Evolutionary conservation across 371 early-diverging fungal genomes (phyloP).

Genomic region (Mortierella polycephala): DNA sequence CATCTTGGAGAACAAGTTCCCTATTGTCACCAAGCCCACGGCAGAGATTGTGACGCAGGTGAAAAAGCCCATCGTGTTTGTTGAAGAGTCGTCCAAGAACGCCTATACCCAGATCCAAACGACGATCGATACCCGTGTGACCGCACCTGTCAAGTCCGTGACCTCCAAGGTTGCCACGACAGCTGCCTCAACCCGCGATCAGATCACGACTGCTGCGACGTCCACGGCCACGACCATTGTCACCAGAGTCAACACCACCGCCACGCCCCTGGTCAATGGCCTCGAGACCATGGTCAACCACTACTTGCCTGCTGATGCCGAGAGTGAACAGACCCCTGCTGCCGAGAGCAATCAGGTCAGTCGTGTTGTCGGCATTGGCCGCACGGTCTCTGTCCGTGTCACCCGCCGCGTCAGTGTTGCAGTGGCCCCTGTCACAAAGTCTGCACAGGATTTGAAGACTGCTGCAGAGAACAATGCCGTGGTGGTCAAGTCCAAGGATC

Average conservation of each 20-base stretch:
- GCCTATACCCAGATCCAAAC: slow-evolving; percentile 52
- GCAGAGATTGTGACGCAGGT: slow-evolving; percentile 65
- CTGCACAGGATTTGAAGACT: slow-evolving; percentile 24
- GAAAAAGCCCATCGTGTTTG: slow-evolving; percentile 56
- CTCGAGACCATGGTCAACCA: slow-evolving; percentile 44
- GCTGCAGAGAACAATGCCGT: slow-evolving; percentile 47
- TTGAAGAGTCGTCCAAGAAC: slow-evolving; percentile 56
- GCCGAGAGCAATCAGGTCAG: slow-evolving; percentile 50
- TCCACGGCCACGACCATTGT: slow-evolving; percentile 38
- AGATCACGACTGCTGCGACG: slow-evolving; percentile 30
- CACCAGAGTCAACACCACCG: slow-evolving; percentile 42
- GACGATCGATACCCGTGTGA: slow-evolving; percentile 48
- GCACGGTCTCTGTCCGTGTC: slow-evolving; percentile 44
- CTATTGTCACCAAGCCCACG: slow-evolving; percentile 69
- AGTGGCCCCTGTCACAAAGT: slow-evolving; percentile 40
- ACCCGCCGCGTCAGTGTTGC: slow-evolving; percentile 37
- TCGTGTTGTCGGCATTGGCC: slow-evolving; percentile 47
- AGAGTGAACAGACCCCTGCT: slow-evolving; percentile 25
- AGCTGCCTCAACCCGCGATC: slow-evolving; percentile 38
- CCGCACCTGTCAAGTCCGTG: slow-evolving; percentile 49
- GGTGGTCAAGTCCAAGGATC: slow-evolving; percentile 48
- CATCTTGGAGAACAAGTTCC: slow-evolving; percentile 66
- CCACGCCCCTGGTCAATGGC: slow-evolving; percentile 45
- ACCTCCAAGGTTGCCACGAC: slow-evolving; percentile 40
- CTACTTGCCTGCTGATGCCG: slow-evolving; percentile 33